phyloP scores from a whole-genome alignment of 2,329 filamentous ascomycete genomes.

The Exophiala mesophila region DNA sequence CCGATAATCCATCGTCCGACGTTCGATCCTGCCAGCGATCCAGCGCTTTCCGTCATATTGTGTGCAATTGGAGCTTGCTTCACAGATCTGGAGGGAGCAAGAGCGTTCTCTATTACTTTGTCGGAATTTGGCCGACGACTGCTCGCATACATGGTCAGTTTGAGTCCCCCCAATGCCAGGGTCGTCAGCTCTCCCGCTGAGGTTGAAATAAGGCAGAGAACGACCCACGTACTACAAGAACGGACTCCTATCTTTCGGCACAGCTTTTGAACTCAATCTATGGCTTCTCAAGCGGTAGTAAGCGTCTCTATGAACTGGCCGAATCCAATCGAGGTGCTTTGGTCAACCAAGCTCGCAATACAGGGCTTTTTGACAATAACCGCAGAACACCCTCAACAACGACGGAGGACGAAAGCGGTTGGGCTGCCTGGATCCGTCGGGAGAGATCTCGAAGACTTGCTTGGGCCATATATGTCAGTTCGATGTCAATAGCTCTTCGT shows the following conservation, averaged over 20 bases:
- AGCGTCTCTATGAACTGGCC: slow-evolving; percentile 9
- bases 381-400: slow-evolving; percentile 1
- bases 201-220: slow-evolving; percentile 5
- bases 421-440: slow-evolving; percentile 5
- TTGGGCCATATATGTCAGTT: slow-evolving; percentile 2
- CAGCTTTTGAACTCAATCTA: slow-evolving; percentile 7
- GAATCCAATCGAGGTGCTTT: slow-evolving; percentile 6
- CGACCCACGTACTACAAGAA: slow-evolving; percentile 5
- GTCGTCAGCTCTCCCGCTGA: background rate
- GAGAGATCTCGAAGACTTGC: slow-evolving; percentile 3
- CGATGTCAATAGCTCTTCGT: background rate
- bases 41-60: slow-evolving; percentile 9
- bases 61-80: slow-evolving; percentile 10
- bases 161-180: background rate
- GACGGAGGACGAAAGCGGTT: slow-evolving; percentile 7
- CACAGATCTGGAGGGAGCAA: slow-evolving; percentile 9
- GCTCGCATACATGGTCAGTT: background rate
- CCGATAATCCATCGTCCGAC: slow-evolving; percentile 11
- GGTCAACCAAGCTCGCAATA: slow-evolving; percentile 7
- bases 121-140: slow-evolving; percentile 8
- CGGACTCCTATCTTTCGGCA: slow-evolving; percentile 7
- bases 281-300: slow-evolving; percentile 5
- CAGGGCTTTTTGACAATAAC: slow-evolving; percentile 5
- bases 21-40: slow-evolving; percentile 9
- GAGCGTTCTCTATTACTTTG: slow-evolving; percentile 10